Evolutionary conservation across 106 monocot genomes (phyloP).

Genomic region (Acanthochlamys bracteata): DNA sequence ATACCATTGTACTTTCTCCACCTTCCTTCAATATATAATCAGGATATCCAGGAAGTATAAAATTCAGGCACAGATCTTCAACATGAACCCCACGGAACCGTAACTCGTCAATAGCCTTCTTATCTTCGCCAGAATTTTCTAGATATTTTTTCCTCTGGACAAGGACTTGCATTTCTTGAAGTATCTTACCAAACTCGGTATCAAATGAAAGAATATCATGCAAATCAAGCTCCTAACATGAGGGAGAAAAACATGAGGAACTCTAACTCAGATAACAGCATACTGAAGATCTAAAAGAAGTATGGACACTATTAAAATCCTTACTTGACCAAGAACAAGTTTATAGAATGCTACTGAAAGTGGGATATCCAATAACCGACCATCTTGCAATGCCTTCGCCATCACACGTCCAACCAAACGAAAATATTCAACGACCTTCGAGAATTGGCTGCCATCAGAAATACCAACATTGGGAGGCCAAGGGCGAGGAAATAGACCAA

Average conservation of each 20-base stretch:
- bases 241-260: not conserved
- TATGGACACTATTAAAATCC: constrained; percentile 1
- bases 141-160: constrained; percentile 56
- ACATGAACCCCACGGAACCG: constrained; percentile 63
- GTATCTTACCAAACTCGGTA: constrained; percentile 74
- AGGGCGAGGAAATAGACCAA: constrained; percentile 89
- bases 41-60: constrained; percentile 94
- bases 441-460: constrained; percentile 61
- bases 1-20: constrained; percentile 45
- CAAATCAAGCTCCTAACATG: constrained; percentile 75
- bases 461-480: constrained; percentile 63
- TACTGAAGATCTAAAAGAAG: not conserved
- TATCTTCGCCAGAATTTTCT: constrained; percentile 30
- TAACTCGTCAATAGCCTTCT: constrained; percentile 36
- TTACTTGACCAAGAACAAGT: constrained; percentile 79
- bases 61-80: constrained; percentile 79
- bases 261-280: not conserved
- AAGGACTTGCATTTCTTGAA: constrained; percentile 82
- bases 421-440: constrained; percentile 81
- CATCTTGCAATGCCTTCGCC: constrained; percentile 98
- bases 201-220: constrained; percentile 93
- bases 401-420: constrained; percentile 74
- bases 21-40: constrained; percentile 77
- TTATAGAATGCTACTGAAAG: constrained; percentile 84
- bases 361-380: constrained; percentile 78